These are phyloP conservation scores for Vaccinium vitisidaea DNA, from an alignment of 148 eudicot genomes.

Conservation along the genomic window DNA sequence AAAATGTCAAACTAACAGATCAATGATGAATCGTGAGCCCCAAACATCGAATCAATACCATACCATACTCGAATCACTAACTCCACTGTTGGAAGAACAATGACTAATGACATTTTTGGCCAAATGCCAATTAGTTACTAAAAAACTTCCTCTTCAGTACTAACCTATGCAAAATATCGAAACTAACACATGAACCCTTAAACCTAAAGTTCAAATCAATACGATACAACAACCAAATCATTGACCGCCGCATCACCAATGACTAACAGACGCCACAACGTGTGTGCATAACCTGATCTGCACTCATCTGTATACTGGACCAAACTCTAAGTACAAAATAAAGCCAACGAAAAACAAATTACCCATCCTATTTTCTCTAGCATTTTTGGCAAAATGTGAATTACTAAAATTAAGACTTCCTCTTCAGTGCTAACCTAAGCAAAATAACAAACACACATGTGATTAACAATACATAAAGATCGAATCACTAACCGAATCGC, in stretches of 20 bases:
- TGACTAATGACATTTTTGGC: too few relatives aligned
- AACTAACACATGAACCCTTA: neutral
- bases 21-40: neutral
- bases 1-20: constrained; percentile 3
- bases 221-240: neutral
- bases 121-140: neutral
- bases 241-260: neutral
- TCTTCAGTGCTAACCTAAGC: neutral
- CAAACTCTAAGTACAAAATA: neutral
- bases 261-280: neutral
- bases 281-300: neutral
- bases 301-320: neutral
- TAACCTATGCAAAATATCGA: neutral
- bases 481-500: constrained; percentile 66
- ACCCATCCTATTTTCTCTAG: neutral
- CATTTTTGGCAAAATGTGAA: neutral
- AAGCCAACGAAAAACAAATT: neutral
- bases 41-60: neutral
- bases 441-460: neutral
- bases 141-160: neutral
- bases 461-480: neutral
- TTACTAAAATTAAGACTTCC: neutral
- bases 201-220: neutral
- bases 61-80: too few relatives aligned
- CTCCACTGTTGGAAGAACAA: too few relatives aligned